Conservation (phyloP, 257 asterid species). For the Eustoma russellianum region DNA sequence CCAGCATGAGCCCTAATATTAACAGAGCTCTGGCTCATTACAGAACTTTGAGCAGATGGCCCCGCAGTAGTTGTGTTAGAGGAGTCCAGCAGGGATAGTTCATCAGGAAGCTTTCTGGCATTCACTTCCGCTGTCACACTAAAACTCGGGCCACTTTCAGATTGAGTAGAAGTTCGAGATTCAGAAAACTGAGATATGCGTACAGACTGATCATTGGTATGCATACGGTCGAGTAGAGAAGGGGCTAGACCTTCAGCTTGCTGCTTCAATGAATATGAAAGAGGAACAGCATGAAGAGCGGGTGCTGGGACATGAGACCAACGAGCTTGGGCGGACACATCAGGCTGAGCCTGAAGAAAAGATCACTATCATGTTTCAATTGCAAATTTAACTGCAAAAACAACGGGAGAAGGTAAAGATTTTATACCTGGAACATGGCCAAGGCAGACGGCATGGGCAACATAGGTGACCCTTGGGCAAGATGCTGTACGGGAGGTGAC, state of each 20-base stretch:
- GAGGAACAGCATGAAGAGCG: slow-evolving; percentile 47
- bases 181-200: slow-evolving; percentile 42
- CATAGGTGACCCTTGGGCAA: slow-evolving; percentile 83
- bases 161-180: slow-evolving; percentile 40
- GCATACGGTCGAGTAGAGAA: slow-evolving; percentile 44
- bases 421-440: slow-evolving; percentile 84
- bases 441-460: slow-evolving; percentile 72
- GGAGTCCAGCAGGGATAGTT: slow-evolving; percentile 43
- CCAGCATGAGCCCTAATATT: slow-evolving; percentile 30
- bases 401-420: too few species aligned
- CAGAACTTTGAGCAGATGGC: slow-evolving; percentile 24
- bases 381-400: background rate
- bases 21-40: slow-evolving; percentile 24
- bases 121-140: slow-evolving; percentile 32
- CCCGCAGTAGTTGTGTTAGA: slow-evolving; percentile 16
- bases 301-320: slow-evolving; percentile 78
- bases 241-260: slow-evolving; percentile 48
- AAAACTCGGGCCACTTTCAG: slow-evolving; percentile 33
- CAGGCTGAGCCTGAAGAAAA: slow-evolving; percentile 55
- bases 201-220: slow-evolving; percentile 43
- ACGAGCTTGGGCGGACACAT: slow-evolving; percentile 62
- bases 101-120: slow-evolving; percentile 36
- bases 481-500: slow-evolving; percentile 61
- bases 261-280: slow-evolving; percentile 39
- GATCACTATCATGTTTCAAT: background rate